phyloP scores from a whole-genome alignment of 768 basidiomycete genomes.

The Dictyophora rubrovolvata region DNA sequence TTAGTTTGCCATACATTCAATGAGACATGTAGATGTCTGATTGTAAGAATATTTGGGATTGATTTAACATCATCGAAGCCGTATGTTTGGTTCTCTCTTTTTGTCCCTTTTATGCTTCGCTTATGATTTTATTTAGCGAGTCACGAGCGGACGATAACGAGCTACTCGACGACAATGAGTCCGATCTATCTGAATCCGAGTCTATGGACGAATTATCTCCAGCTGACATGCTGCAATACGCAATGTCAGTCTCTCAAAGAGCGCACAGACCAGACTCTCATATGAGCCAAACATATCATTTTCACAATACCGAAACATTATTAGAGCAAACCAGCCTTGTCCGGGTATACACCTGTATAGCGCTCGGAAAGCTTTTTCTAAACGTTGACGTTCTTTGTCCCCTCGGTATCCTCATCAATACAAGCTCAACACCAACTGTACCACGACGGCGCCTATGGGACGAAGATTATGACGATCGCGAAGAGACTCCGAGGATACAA shows the following conservation, averaged over 20 bases:
- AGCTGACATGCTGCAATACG: background rate
- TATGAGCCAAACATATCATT: background rate
- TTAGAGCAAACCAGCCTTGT: background rate
- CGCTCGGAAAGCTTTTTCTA: background rate
- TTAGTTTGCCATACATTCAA: background rate
- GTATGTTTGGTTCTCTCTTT: background rate
- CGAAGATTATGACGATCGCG: background rate
- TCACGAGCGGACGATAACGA: background rate
- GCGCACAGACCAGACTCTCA: background rate
- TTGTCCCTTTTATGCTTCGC: background rate
- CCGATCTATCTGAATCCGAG: background rate
- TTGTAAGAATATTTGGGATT: background rate
- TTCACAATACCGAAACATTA: background rate
- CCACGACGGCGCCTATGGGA: background rate
- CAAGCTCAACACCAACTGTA: background rate
- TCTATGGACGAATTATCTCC: background rate
- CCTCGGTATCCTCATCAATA: background rate
- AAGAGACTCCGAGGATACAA: background rate
- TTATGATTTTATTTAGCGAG: background rate
- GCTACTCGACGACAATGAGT: background rate
- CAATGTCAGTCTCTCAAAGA: background rate
- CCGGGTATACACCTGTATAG: background rate
- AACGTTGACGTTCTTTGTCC: background rate
- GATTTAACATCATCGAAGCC: background rate
- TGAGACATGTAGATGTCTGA: background rate